Conservation (phyloP, 139 green algal genomes). For the Chlamydomonas eustigma region DNA sequence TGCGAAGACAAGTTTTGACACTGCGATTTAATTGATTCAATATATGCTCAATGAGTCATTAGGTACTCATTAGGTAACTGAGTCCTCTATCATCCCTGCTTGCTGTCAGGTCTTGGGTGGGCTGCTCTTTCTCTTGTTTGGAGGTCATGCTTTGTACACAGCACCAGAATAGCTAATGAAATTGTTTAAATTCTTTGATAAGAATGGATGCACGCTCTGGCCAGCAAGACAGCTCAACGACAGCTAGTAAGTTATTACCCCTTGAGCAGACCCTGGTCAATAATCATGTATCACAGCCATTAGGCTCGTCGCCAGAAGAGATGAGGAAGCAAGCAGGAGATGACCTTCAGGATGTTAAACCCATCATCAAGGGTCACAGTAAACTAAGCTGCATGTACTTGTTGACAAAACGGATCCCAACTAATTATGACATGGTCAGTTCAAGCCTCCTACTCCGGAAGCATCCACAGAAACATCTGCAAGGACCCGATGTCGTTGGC, state of each 20-base stretch:
- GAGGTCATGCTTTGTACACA: constrained; percentile 73
- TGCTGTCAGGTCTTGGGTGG: constrained; percentile 59
- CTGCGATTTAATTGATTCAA: neutral
- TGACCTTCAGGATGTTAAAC: too few relatives aligned
- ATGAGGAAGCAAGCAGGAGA: too few relatives aligned
- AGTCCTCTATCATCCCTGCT: neutral
- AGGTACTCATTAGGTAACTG: neutral
- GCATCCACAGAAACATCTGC: too few relatives aligned
- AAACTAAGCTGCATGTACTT: constrained; percentile 5
- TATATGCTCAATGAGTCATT: neutral
- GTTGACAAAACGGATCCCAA: neutral
- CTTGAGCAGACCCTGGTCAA: too few relatives aligned
- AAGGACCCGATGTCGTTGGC: too few relatives aligned
- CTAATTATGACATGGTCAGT: constrained; percentile 13
- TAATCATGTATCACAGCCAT: too few relatives aligned
- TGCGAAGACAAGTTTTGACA: neutral
- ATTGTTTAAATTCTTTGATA: too few relatives aligned
- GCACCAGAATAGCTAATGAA: constrained; percentile 26
- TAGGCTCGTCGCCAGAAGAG: too few relatives aligned
- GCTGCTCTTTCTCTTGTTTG: constrained; percentile 35
- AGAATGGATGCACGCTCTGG: too few relatives aligned
- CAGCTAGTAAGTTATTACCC: too few relatives aligned
- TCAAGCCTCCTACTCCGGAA: too few relatives aligned
- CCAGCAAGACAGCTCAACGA: too few relatives aligned
- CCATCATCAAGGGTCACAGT: neutral